Base-by-base conservation (phyloP, 2,329 filamentous ascomycete species). In the Keithomyces neogunnii region DNA sequence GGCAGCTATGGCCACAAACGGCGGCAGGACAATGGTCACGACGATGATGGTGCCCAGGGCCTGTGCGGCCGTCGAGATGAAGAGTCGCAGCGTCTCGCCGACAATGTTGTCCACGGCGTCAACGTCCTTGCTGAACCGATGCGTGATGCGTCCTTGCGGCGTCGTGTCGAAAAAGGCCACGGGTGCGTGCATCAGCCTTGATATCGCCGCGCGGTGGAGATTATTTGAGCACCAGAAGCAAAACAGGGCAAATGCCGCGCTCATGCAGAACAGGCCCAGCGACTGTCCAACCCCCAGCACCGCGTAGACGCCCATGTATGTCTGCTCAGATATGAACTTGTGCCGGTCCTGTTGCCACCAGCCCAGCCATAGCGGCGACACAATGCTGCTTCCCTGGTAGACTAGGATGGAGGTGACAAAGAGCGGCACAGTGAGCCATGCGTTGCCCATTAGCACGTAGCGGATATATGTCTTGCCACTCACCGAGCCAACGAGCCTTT, bases 41-140 rank as follows among this genome's bases (percentile, higher is more conserved):
- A 90, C 64, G 51, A 95, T 76, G 68, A 81, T 77, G 53, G 80
- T 74, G 43, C 77, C 76, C 55, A 95, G 88, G 28, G 89, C 89
- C 42, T 91, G 82, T 4, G 88, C 87, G 1, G 89, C 88, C 56
- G 84, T 70, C 60, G 55, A 81, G 43, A 45, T 45, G 43, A 45
- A 77, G 65, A 84, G 85, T 71, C 85, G 54, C 29, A 56, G 31
- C 11, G 47, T 31, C 46, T 42, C 45, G 43, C 43, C 43, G 5
- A 95, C 85, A 67, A 95, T 89, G 65, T 95, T 90, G 60, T 96
- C 90, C 36, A 96, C 76, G n/a, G 88, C 82, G 65, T 96, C 89
- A 19, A 96, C 80, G 64, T 96, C 90, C 67, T 95, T 95, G 61
- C 89, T 95, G 69, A 96, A 95, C 28, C 90, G 81, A 67, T 96